Base-by-base conservation (phyloP, 2,329 filamentous ascomycete genomes). In the Stemphylium beticola region DNA sequence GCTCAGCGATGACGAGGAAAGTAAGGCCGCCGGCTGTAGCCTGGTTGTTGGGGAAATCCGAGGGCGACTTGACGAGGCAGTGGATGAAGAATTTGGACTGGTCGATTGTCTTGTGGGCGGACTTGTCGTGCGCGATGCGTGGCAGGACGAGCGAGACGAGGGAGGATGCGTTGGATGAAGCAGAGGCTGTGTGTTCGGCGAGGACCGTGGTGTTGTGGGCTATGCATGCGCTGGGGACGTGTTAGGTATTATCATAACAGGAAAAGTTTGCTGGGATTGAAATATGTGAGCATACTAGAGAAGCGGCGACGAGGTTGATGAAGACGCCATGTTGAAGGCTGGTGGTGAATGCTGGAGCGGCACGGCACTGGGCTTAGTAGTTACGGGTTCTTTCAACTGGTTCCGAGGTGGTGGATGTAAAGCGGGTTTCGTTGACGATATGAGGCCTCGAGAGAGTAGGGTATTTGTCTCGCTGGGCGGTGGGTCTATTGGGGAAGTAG, bases 91-190 rank as follows among this genome's bases (percentile, higher is more conserved):
- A 88, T 56, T 88, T 82, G 78, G 92, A 90, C 77, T 97, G 92
- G 36, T 92, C 96, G 80, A 96, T 97, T 49, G 93, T 98, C 63
- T 96, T 86, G 78, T 97, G 97, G 72, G 96, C 87, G 1, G 92
- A 83, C 26, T 83, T 80, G 61, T 82, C 79, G 80, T 99, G 95
- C 51, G 84, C 83, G 81, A 99, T 96, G 77, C 96, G 96, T 54
- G 96, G 95, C 39, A 99, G 91, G 80, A 99, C 92, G 67, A 97
- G 83, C 39, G 92, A 95, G 64, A 93, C 92, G 67, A 98, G 89
- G 11, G 89, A 92, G 4, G 92, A 92, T 53, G 91, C 90, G 65
- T 91, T 87, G 37, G 89, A 91, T 9, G 90, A 88, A 58, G 92
- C 90, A 2, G 92, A 92, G 31, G 91, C 88, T 43, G 92, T 96